phyloP scores from a whole-genome alignment of 495 filamentous ascomycete genomes.

The Pseudomonodictys pantanalensis region DNA sequence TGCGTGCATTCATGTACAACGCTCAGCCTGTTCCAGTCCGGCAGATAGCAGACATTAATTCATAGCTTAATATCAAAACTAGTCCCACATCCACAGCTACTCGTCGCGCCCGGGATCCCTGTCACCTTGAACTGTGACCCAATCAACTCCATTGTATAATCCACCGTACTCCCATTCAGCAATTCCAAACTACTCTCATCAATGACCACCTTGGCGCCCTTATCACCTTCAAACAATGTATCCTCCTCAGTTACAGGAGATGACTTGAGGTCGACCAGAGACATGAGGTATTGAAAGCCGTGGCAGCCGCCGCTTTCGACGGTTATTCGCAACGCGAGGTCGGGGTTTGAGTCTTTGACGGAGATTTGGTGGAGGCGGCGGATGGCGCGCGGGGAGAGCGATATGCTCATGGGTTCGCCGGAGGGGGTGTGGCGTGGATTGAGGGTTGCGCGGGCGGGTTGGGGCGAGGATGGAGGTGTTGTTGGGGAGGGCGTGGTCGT shows the following conservation, averaged over 20 bases:
- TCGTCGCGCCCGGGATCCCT: conserved; percentile 83
- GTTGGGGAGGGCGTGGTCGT: conserved; percentile 48
- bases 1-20: too few relatives aligned
- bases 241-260: conserved; percentile 68
- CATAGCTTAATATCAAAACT: conserved; percentile 84
- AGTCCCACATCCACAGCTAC: conserved; percentile 95
- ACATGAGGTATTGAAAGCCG: conserved; percentile 97
- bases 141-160: conserved; percentile 95
- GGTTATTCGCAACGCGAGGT: conserved; percentile 80
- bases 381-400: conserved; percentile 77
- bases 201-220: conserved; percentile 79
- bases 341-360: conserved; percentile 70
- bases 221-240: conserved; percentile 57
- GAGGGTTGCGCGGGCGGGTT: conserved; percentile 38
- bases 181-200: conserved; percentile 85
- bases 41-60: too few relatives aligned
- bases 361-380: conserved; percentile 71
- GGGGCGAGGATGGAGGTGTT: conserved; percentile 50
- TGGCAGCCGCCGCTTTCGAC: conserved; percentile 94
- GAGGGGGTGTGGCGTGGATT: conserved; percentile 72
- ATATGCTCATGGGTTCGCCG: conserved; percentile 75
- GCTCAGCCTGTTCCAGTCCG: too few relatives aligned
- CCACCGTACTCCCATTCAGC: conserved; percentile 86
- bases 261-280: conserved; percentile 60
- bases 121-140: conserved; percentile 97